Conservation (phyloP, 1,284 basidiomycete species). For the Fomitopsis pinicola region DNA sequence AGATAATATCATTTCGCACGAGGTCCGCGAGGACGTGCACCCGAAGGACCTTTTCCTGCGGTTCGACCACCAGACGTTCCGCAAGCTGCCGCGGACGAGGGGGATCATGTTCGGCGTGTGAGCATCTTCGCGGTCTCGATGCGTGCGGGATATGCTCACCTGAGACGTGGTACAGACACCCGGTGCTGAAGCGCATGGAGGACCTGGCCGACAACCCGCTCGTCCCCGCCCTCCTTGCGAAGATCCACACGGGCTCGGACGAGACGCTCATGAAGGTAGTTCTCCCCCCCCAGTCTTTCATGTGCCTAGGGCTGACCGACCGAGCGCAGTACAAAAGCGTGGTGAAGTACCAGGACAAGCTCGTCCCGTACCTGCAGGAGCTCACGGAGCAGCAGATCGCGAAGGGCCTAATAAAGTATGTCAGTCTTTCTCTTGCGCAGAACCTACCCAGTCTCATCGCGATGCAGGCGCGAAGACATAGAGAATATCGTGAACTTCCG, state of each 20-base stretch:
- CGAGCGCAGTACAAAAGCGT: constrained; percentile 30
- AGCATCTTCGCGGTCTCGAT: constrained; percentile 1
- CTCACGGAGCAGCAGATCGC: constrained; percentile 32
- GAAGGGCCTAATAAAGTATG: constrained; percentile 31
- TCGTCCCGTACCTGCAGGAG: constrained; percentile 34
- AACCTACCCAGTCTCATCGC: background rate
- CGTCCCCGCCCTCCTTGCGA: constrained; percentile 32
- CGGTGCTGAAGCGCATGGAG: constrained; percentile 32
- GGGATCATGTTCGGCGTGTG: constrained; percentile 38
- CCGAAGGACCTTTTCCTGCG: constrained; percentile 31
- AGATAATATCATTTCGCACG: constrained; percentile 27
- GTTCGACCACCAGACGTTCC: constrained; percentile 37
- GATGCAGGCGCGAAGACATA: constrained; percentile 3
- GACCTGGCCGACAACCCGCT: constrained; percentile 35
- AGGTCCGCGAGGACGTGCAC: constrained; percentile 23
- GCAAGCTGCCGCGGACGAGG: constrained; percentile 35
- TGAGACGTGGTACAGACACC: constrained; percentile 22
- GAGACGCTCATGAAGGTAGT: constrained; percentile 28
- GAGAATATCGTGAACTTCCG: constrained; percentile 6
- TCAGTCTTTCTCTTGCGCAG: background rate
- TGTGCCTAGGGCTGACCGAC: background rate
- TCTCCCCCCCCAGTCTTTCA: background rate
- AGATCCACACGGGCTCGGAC: constrained; percentile 31
- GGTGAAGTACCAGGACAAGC: constrained; percentile 27
- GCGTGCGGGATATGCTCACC: background rate